Percentiles rank a stretch among this genome's conserved stretches.
Conservation (phyloP, 441 rosid species). For the Manihot esculenta region DNA sequence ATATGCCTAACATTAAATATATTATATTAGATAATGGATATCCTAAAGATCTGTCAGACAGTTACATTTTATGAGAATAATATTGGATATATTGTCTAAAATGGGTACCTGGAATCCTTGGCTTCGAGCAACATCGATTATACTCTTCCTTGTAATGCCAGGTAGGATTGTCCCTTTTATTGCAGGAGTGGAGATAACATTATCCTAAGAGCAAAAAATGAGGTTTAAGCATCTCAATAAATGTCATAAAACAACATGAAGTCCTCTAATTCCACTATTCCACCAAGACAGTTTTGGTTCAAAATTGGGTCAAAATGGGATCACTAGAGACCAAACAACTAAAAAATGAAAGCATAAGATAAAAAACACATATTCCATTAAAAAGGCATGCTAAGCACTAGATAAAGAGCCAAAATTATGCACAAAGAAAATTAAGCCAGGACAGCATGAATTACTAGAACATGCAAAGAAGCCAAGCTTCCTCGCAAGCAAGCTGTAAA, state of each 20-base stretch:
- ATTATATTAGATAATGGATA: too few relatives aligned
- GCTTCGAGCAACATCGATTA: constrained; percentile 80
- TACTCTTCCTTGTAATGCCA: constrained; percentile 86
- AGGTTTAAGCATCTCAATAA: constrained; percentile 1
- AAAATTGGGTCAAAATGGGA: not conserved
- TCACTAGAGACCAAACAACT: constrained; percentile 1
- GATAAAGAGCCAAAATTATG: not conserved
- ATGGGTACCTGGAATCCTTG: constrained; percentile 69
- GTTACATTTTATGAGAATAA: too few relatives aligned
- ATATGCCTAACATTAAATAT: not conserved
- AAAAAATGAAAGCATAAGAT: not conserved
- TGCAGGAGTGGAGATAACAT: constrained; percentile 67
- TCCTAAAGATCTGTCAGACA: too few relatives aligned
- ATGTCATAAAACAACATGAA: too few relatives aligned
- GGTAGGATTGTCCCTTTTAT: constrained; percentile 89
- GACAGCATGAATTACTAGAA: too few relatives aligned
- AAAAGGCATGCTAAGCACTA: not conserved
- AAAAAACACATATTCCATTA: not conserved
- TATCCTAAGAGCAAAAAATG: constrained; percentile 43
- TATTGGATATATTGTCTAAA: not conserved
- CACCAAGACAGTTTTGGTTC: not conserved
- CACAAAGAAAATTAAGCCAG: not conserved
- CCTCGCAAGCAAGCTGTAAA: not conserved
- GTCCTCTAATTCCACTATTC: not conserved
- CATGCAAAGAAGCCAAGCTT: constrained; percentile 7